phyloP scores from a whole-genome alignment of 371 early-diverging fungal genomes.

The Haplosporangium sp. region DNA sequence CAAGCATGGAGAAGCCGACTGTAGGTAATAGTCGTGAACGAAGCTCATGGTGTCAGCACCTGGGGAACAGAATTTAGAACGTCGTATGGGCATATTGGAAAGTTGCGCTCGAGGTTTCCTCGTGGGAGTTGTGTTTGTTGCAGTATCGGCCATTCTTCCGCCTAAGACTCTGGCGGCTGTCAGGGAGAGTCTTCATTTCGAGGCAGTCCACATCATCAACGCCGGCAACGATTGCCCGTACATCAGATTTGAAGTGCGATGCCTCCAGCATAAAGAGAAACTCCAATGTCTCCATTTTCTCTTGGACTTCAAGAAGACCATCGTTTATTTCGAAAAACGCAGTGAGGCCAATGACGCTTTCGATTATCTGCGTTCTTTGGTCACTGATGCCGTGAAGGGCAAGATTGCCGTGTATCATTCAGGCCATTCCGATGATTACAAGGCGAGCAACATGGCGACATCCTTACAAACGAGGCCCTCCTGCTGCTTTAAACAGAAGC shows the following conservation, averaged over 20 bases:
- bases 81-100: constrained; percentile 5
- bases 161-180: not conserved
- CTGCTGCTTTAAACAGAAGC: constrained; percentile 24
- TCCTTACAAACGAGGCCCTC: not conserved
- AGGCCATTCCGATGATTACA: not conserved
- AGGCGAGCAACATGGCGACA: not conserved
- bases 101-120: constrained; percentile 6
- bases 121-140: constrained; percentile 3
- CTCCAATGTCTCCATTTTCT: constrained; percentile 9
- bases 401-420: constrained; percentile 6
- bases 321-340: constrained; percentile 22
- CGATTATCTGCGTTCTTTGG: not conserved
- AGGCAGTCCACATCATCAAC: constrained; percentile 9
- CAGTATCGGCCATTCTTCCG: constrained; percentile 24
- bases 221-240: constrained; percentile 21
- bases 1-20: not conserved
- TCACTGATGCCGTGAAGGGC: not conserved
- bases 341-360: not conserved
- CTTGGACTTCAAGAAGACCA: constrained; percentile 14
- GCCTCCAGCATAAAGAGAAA: not conserved
- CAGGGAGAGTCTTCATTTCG: constrained; percentile 4
- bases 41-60: constrained; percentile 20
- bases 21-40: constrained; percentile 19
- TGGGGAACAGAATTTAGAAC: constrained; percentile 16
- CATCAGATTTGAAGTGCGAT: constrained; percentile 4